phyloP scores from a whole-genome alignment of 805 yeast genomes.

The Cyberlindnera nakhonratchasimensis region DNA sequence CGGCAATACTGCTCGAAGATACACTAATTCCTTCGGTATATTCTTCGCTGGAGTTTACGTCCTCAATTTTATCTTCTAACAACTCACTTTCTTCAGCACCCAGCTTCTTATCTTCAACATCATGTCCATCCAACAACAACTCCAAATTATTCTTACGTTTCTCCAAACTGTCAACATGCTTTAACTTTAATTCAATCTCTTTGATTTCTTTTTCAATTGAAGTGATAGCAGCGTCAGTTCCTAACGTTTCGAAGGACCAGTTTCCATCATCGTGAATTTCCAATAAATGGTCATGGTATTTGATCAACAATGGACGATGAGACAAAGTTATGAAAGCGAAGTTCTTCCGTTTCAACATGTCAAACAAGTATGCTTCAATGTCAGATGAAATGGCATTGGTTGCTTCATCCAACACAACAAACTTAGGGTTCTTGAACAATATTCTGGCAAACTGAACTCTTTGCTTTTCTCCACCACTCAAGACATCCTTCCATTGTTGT shows the following conservation, averaged over 20 bases:
- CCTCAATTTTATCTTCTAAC: conserved; percentile 8
- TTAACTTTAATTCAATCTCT: conserved; percentile 56
- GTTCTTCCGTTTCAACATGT: conserved; percentile 60
- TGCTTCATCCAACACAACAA: conserved; percentile 87
- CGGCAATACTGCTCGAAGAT: background rate
- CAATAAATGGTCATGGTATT: conserved; percentile 76
- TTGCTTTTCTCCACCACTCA: conserved; percentile 96
- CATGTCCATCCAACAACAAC: conserved; percentile 26
- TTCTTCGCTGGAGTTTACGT: conserved; percentile 6
- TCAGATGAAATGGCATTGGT: conserved; percentile 90
- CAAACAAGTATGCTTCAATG: conserved; percentile 84
- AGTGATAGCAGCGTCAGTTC: conserved; percentile 61
- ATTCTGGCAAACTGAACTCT: conserved; percentile 85
- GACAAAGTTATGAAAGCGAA: conserved; percentile 79
- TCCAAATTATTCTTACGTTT: conserved; percentile 57
- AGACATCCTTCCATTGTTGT: conserved; percentile 83
- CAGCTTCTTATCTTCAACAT: conserved; percentile 11
- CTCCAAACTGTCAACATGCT: conserved; percentile 57
- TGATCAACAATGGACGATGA: conserved; percentile 79
- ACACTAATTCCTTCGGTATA: conserved; percentile 7
- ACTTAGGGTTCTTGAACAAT: conserved; percentile 73
- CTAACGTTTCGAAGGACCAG: conserved; percentile 63
- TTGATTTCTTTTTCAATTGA: conserved; percentile 75
- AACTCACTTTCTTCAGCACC: conserved; percentile 5
- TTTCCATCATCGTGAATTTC: conserved; percentile 58